Conservation (phyloP, 306 rosid genomes). For the Vigna unguiculata region DNA sequence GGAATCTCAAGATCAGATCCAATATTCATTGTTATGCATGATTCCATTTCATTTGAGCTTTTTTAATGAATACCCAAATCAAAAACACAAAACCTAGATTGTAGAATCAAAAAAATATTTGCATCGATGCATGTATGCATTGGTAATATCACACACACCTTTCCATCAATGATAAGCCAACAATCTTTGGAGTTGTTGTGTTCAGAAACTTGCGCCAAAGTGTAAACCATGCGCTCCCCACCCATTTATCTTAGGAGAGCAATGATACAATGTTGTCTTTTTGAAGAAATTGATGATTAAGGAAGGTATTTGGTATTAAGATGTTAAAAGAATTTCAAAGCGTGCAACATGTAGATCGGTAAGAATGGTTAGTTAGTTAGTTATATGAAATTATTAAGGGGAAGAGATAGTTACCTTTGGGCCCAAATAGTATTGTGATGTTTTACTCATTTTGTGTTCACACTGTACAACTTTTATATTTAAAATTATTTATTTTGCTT, state of each 20-base stretch:
- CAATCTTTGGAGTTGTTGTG: conserved; percentile 68
- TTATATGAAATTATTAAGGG: background rate
- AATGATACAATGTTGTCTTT: conserved; percentile 12
- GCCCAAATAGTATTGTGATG: too few species aligned
- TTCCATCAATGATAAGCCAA: conserved; percentile 76
- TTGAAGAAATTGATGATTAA: background rate
- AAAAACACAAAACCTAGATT: background rate
- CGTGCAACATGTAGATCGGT: conserved; percentile 20
- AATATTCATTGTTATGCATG: background rate
- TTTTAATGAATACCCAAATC: background rate
- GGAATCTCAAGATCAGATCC: conserved; percentile 31
- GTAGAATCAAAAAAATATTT: conserved; percentile 15
- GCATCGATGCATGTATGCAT: background rate
- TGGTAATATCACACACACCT: conserved; percentile 43
- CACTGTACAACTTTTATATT: too few species aligned
- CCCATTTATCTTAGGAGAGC: conserved; percentile 57
- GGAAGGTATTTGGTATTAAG: background rate
- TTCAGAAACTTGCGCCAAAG: conserved; percentile 60
- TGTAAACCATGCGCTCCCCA: conserved; percentile 51
- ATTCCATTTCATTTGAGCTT: background rate
- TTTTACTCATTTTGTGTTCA: too few species aligned
- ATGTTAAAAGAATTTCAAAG: conserved; percentile 15
- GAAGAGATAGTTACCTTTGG: background rate
- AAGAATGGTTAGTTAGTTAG: conserved; percentile 25
- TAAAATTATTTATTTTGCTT: too few species aligned